phyloP scores from a whole-genome alignment of 2,329 filamentous ascomycete species.

The Trichoderma sp. region DNA sequence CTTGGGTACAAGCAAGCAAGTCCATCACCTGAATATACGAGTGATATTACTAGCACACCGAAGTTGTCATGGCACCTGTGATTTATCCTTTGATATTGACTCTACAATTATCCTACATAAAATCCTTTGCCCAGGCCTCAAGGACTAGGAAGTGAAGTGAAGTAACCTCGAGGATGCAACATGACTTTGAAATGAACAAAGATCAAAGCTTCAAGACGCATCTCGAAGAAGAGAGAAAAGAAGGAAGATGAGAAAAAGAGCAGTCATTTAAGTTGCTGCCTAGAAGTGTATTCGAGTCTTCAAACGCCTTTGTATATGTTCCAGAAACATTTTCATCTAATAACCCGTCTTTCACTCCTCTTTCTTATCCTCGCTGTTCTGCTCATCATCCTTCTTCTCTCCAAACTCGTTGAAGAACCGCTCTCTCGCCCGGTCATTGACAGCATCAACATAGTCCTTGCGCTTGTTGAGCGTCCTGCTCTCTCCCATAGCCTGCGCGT shows the following conservation, averaged over 20 bases:
- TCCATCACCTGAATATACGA: neutral
- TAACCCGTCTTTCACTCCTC: neutral
- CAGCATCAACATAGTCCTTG: constrained; percentile 62
- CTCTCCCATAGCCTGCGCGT: constrained; percentile 65
- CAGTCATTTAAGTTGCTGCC: neutral
- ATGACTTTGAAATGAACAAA: neutral
- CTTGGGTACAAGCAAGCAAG: neutral
- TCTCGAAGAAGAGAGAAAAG: neutral
- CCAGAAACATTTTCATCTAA: neutral
- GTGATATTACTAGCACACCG: neutral
- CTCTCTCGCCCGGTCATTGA: constrained; percentile 66
- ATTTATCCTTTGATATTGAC: neutral
- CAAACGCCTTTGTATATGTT: neutral
- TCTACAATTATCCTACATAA: neutral
- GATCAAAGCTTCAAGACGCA: neutral
- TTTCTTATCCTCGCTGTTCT: neutral
- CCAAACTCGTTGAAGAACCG: constrained; percentile 45
- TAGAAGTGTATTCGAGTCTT: neutral
- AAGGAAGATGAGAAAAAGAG: neutral
- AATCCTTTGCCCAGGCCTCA: neutral
- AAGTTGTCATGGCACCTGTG: neutral
- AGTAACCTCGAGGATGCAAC: neutral
- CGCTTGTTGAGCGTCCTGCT: constrained; percentile 62
- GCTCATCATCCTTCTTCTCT: constrained; percentile 42
- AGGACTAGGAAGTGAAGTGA: neutral